Evolutionary conservation across 177 flowering plant genomes (phyloP), one percentile per base, ranked within the genome.

Genomic region (Tripterygium wilfordii): DNA sequence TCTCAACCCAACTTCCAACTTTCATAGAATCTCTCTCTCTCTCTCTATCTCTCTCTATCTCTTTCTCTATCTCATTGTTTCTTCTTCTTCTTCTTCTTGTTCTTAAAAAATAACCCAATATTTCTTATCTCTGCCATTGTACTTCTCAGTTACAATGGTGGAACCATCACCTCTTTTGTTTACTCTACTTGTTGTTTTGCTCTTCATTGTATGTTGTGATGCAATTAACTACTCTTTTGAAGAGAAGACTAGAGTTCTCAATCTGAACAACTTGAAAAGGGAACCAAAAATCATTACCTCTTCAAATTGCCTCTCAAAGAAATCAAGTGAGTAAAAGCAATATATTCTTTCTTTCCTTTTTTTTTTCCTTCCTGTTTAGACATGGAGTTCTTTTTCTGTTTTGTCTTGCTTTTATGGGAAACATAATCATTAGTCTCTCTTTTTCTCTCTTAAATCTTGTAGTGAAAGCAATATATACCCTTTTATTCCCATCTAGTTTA

Each of bases 1-100:
- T 79, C 66, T 56, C 79, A 58, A 61, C 51, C 85, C 71, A 66
- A 69, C 50, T 50, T 77, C 78, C 91, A 77, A 67, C 49, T 36
- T 49, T 39, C 44, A 32, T n/a, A 49, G 56, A 49, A 31, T 51
- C 61, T 45, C 58, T 51, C 16, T 28, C 37, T 15, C 56, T 33
- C 49, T 21, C 9, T 26, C 29, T 15, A 42, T 40, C 38, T 44
- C 29, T 13, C 53, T 42, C 30, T 24, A 50, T 13, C 25, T 33
- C 14, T 31, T 54, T 31, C 36, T 36, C 13, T 42, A 47, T 23
- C 58, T 23, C 36, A 37, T 7, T 3, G 3, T 16, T 37, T 10
- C 13, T 37, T 37, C 41, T 16, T 13, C 13, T 3, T 37, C 18
- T 5, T 37, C 5, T 40, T 40, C n/a, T 10, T 23, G 8, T 40